Evolutionary conservation across 177 flowering plant species (phyloP).

Genomic region (Vitis hybrid): DNA sequence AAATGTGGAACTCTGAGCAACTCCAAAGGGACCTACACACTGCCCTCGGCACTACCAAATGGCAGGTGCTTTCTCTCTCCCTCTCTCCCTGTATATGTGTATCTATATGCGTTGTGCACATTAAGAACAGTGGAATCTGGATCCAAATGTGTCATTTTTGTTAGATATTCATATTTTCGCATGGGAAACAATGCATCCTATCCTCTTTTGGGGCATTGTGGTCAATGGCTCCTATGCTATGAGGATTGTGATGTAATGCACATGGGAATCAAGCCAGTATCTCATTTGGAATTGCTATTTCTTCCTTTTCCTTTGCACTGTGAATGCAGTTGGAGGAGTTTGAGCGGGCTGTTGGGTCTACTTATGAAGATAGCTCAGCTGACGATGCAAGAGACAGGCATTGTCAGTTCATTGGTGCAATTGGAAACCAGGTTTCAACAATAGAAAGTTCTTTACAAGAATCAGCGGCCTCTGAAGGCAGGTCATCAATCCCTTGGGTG

Average conservation of each 20-base stretch:
- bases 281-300: conserved; percentile 5
- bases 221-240: too few relatives aligned
- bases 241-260: too few relatives aligned
- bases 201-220: too few relatives aligned
- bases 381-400: conserved; percentile 76
- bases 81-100: background rate
- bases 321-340: conserved; percentile 85
- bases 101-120: background rate
- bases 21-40: conserved; percentile 71
- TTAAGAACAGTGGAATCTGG: background rate
- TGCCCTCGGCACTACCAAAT: conserved; percentile 87
- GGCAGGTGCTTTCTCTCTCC: conserved; percentile 66
- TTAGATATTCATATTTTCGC: too few relatives aligned
- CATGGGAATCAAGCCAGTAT: too few relatives aligned
- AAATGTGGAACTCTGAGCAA: conserved; percentile 49
- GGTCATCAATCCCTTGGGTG: conserved; percentile 73
- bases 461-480: conserved; percentile 46
- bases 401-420: conserved; percentile 66
- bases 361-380: conserved; percentile 35
- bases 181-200: too few relatives aligned
- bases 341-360: conserved; percentile 62
- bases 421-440: conserved; percentile 48
- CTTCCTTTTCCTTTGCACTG: background rate
- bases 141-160: too few relatives aligned
- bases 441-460: conserved; percentile 57